Evolutionary conservation across 768 basidiomycete genomes (phyloP), one percentile per base, ranked within the genome.

Genomic region (Naematelia aurantialba): DNA sequence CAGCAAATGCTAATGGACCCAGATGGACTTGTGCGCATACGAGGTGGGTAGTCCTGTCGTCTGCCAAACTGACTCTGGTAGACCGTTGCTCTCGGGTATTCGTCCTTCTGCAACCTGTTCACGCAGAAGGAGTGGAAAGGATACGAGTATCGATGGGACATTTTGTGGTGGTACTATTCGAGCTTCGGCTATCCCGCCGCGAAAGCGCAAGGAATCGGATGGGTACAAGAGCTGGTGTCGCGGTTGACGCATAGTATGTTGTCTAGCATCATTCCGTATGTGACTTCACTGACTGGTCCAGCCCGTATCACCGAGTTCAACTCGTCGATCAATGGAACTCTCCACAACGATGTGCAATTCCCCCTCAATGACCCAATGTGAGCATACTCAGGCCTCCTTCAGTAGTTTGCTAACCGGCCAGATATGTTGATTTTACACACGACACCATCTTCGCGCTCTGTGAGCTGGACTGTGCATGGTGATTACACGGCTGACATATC

Each of bases 41-140:
- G 75, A 76, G 62, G 73, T 73, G 55, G 56, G 64, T 56, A n/a
- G 11, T 27, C 39, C 12, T 8, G 30, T 19, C 30, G 42, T n/a
- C 29, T 0, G 3, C 17, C 25, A 4, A 34, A 5, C 53, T 17
- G 31, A 45, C 17, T 8, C 14, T 62, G 53, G 34, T 59, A 74
- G 88, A 92, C 93, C 17, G 93, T 94, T 46, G 88, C 90, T 0
- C 81, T 94, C 11, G 91, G 90, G 8, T 93, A 90, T 72, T 91
- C 89, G 14, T 87, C 85, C 63, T 97, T 93, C 78, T 97, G 91
- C 63, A 85, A 86, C 56, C 79, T 96, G 2, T 97, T 97, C 77
- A 91, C 89, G 0, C 82, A 87, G 67, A 85, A 89, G 45, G 92
- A 96, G 76, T 97, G 91, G 92, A 86, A 89, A 72, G 90, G 90